phyloP scores from a whole-genome alignment of 768 basidiomycete genomes.

The Suillus subalutaceus region DNA sequence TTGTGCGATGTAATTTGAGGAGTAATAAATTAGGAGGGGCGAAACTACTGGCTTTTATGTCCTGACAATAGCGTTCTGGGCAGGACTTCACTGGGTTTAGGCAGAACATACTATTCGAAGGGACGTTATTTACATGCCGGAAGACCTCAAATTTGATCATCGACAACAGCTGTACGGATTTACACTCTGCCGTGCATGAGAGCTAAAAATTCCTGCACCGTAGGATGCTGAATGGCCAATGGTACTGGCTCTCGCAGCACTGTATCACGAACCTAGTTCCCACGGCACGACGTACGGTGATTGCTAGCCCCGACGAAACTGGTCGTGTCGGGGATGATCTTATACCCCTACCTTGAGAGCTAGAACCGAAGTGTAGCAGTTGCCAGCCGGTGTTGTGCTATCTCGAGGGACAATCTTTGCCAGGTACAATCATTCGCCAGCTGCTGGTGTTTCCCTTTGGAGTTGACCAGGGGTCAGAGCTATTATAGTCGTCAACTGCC shows the following conservation, averaged over 20 bases:
- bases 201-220: background rate
- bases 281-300: no score
- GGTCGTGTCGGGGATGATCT: background rate
- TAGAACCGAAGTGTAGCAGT: background rate
- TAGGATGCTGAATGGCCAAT: background rate
- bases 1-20: background rate
- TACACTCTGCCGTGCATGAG: background rate
- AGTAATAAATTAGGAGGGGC: background rate
- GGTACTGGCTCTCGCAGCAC: background rate
- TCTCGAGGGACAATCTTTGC: no score
- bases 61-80: background rate
- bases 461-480: no score
- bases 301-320: no score
- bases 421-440: no score
- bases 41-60: background rate
- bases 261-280: background rate
- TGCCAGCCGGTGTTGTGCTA: background rate
- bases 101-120: background rate
- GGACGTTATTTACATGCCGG: background rate
- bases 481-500: background rate
- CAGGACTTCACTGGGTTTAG: background rate
- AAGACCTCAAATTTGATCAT: background rate
- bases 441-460: no score
- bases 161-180: background rate
- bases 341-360: background rate